Evolutionary conservation across 441 rosid genomes (phyloP), one percentile per base, ranked within the genome.

Genomic region (Cnidoscolus chayamansa): DNA sequence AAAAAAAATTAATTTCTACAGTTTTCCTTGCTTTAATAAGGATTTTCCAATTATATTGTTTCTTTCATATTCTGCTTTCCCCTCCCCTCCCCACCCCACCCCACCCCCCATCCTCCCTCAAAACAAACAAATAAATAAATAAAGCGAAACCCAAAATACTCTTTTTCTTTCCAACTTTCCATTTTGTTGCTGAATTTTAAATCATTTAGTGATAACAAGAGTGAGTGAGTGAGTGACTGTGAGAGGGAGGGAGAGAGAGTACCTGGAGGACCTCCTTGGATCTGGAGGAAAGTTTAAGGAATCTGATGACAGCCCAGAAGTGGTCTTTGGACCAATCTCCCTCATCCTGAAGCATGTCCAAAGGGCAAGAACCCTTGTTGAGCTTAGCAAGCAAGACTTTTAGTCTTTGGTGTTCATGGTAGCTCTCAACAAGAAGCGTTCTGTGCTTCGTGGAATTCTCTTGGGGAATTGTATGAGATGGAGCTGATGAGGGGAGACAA

Each of bases 281-380:
- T 75, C 88, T 83, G 8, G 87, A 81, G 40, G 86, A 73, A 54
- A 58, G 84, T 40, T 72, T 77, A 79, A 92, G 96, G 75, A 81
- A 87, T 37, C 77, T 85, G 74, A 88, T 75, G 30, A 81, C 85
- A 48, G 84, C 74, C 90, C 91, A 88, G 83, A 92, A 86, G 55
- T 67, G 86, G 69, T 87, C 78, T 73, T 81, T 81, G 76, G 81
- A 80, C 92, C 93, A 92, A 71, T 90, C 92, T 62, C 89, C 91
- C 76, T 87, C 87, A 8, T 84, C 84, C 6, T 74, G 65, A 83
- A 92, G 96, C 5, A 87, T 32, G 53, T 59, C 78, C 80, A 86
- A 62, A 74, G 97, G 90, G 81, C 76, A 84, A 3, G 88, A 80
- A 32, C 65, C 81, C 47, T 19, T 49, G 10, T 47, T 57, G 16